Evolutionary conservation across 2,329 filamentous ascomycete genomes (phyloP), one percentile per base, ranked within the genome.

Genomic region (Nectriaceae sp.): DNA sequence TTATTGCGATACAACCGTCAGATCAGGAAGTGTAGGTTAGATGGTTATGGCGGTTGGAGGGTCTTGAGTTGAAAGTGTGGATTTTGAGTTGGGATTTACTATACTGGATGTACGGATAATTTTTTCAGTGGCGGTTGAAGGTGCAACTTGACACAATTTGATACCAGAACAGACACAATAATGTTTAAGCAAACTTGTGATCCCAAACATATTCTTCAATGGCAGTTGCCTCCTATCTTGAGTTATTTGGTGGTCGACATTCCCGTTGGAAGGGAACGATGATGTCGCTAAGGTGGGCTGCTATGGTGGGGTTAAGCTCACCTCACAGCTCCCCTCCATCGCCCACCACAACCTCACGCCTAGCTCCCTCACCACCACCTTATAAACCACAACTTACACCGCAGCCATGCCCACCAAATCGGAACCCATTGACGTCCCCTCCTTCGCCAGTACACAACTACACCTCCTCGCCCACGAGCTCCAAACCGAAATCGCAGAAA

Each of bases 361-460:
- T n/a, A 19, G 33, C 33, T 29, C 40, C 52, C 48, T 45, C 54
- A 44, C 46, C 40, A 50, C 44, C 41, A 49, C 41, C 51, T 59
- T 49, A 46, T n/a, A 47, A 29, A 48, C 38, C 42, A 46, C 47
- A 33, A 31, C 50, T 44, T 41, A 38, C 42, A 49, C 39, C 42
- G 24, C 40, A 21, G 11, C 21, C 44, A 38, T 36, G 26, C 10
- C 24, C 5, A 21, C 10, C 38, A 43, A 39, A 35, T 19, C 26
- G 24, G 57, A 70, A 64, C 71, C 76, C n/a, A 64, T 84, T 53
- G 80, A 87, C 63, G 79, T 92, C 50, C 71, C 83, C 40, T 70
- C 80, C 40, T 95, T 94, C 68, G 88, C 89, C 10, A 69, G 74
- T 40, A 81, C 82, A 1, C 90, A 95, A 67, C 79, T 92, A 44